Evolutionary conservation across 176 grass and related monocot species (phyloP).

Genomic region (Paspalum vaginatum): DNA sequence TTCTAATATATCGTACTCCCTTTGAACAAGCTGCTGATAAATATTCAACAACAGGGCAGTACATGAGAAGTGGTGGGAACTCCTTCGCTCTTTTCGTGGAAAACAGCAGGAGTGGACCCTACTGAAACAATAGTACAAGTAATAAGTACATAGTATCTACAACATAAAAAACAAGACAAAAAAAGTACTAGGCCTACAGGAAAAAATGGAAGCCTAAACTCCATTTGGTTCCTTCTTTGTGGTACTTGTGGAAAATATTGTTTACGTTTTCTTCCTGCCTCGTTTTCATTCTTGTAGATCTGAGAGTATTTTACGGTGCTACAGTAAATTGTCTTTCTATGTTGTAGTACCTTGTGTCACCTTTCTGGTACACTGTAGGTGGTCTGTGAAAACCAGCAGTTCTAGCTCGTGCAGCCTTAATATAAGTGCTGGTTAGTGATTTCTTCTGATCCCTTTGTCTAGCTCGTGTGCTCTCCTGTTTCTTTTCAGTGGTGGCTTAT

Average conservation of each 20-base stretch:
- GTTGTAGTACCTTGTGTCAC: not conserved
- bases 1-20: not conserved
- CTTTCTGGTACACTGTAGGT: slow-evolving; percentile 94
- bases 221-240: slow-evolving; percentile 97
- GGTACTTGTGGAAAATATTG: slow-evolving; percentile 49
- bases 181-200: not conserved
- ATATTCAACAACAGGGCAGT: too few species aligned
- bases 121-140: not conserved
- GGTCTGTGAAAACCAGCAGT: slow-evolving; percentile 64
- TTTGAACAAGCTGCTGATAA: too few species aligned
- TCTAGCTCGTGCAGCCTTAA: slow-evolving; percentile 69
- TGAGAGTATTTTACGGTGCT: not conserved
- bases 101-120: not conserved
- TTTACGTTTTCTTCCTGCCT: not conserved
- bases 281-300: not conserved
- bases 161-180: not conserved
- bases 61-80: slow-evolving; percentile 27
- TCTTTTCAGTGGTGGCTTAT: not conserved
- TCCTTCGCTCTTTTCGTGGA: not conserved
- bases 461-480: not conserved
- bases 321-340: not conserved
- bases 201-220: not conserved
- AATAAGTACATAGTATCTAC: not conserved
- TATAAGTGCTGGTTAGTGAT: slow-evolving; percentile 81
- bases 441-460: slow-evolving; percentile 15